Evolutionary conservation across 2,329 filamentous ascomycete species (phyloP), one percentile per base, ranked within the genome.

Genomic region (Talaromyces sp.): DNA sequence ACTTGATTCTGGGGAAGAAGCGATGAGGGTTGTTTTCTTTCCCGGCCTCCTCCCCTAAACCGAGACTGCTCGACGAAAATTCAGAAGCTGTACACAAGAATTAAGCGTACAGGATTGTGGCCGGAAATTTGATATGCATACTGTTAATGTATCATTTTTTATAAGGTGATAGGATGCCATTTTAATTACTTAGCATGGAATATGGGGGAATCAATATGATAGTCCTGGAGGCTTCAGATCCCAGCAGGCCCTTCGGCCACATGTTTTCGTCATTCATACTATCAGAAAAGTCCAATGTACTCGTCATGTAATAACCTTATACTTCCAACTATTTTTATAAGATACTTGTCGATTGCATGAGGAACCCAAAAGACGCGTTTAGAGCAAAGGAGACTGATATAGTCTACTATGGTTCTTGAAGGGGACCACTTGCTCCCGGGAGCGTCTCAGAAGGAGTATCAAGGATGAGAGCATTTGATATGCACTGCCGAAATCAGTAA

Each of bases 301-400:
- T 86, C 83, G 57, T 88, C 85, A 33, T 86, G 85, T 41, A 86
- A 85, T 17, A 84, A 82, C 9, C 83, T 71, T 0, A 86, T 86
- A 5, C 86, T 78, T 0, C 86, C 86, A 10, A 87, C 80, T 0
- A 86, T 82, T 10, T 86, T 83, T 9, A 84, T 82, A 0, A 88
- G 74, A 54, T 87, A 87, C 39, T 82, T 85, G 69, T 88, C 85
- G 0, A 87, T 74, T 0, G 81, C 83, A 68, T 87, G 87, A 0
- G 84, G 81, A 0, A 80, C 80, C 86, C 86, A 87, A 65, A 89
- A 88, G 0, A 84, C 79, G 3, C 85, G 75, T 62, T 82, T 82
- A 1, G 81, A 76, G 64, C 82, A 84, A 66, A 87, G 50, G 15
- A 56, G 15, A 27, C 9, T 37, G 10, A 56, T 33, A 33, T 35